Evolutionary conservation across 2,329 filamentous ascomycete species (phyloP).

Genomic region (Diaporthe citrichinensis): DNA sequence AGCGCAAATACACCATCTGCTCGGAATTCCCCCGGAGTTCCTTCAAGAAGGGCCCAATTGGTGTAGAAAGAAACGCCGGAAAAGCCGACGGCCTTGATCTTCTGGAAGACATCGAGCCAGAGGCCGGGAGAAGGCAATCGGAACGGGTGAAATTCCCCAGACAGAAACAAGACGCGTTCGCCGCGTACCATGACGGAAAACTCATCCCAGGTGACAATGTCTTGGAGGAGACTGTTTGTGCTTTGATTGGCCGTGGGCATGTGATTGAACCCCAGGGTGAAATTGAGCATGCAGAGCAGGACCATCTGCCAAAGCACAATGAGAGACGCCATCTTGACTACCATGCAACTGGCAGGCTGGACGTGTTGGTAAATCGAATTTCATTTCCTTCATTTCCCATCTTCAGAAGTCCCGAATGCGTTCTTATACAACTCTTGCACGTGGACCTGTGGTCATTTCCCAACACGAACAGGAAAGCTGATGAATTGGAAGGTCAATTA

Average conservation of each 20-base stretch:
- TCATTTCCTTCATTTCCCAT: neutral
- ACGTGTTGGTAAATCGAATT: neutral
- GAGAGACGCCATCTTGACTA: neutral
- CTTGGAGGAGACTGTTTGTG: slow-evolving; percentile 1
- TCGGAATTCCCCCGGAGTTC: slow-evolving; percentile 73
- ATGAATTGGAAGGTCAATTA: neutral
- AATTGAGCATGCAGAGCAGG: slow-evolving; percentile 7
- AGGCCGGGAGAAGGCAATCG: slow-evolving; percentile 52
- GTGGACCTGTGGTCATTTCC: neutral
- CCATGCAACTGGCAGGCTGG: neutral
- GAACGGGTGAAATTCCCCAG: slow-evolving; percentile 78
- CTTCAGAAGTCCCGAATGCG: neutral
- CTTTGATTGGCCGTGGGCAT: neutral
- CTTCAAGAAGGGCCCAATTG: slow-evolving; percentile 79
- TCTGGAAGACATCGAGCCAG: slow-evolving; percentile 80
- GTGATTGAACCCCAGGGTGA: neutral
- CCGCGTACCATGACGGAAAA: slow-evolving; percentile 76
- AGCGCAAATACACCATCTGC: slow-evolving; percentile 77
- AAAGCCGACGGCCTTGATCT: slow-evolving; percentile 80
- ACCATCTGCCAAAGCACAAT: neutral
- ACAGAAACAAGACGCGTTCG: slow-evolving; percentile 75
- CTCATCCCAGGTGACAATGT: slow-evolving; percentile 73
- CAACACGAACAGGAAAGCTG: neutral
- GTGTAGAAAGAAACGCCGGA: slow-evolving; percentile 80
- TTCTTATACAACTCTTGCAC: slow-evolving; percentile 3